Conservation (phyloP, 2,329 filamentous ascomycete species). For the Colletotrichum somersetense region DNA sequence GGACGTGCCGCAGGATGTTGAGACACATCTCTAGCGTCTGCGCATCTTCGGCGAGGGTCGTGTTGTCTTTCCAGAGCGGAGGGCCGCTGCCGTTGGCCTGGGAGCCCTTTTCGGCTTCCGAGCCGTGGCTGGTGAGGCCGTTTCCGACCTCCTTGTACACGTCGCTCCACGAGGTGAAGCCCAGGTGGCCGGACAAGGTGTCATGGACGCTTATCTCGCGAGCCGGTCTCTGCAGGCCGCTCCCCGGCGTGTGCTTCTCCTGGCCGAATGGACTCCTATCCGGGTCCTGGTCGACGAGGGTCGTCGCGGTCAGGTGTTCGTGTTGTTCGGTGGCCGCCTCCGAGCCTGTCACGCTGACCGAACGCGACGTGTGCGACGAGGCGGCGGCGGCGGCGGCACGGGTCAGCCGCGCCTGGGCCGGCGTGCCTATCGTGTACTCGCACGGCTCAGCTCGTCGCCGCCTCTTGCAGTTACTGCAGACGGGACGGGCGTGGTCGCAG, state of each 20-base stretch:
- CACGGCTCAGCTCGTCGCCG: constrained; percentile 50
- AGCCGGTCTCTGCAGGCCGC: not conserved
- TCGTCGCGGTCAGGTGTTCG: not conserved
- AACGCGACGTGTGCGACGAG: not conserved
- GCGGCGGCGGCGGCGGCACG: not conserved
- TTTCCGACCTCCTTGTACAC: constrained; percentile 57
- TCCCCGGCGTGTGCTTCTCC: not conserved
- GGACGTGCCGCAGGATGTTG: constrained; percentile 53
- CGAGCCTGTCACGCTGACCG: not conserved
- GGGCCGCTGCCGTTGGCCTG: constrained; percentile 50
- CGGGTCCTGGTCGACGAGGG: not conserved
- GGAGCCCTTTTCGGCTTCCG: not conserved
- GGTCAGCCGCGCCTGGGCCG: constrained; percentile 11
- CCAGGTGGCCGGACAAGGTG: constrained; percentile 54
- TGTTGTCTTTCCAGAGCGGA: constrained; percentile 5
- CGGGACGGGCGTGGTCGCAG: constrained; percentile 56
- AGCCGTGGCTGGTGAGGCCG: constrained; percentile 47
- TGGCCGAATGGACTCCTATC: not conserved
- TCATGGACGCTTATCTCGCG: not conserved
- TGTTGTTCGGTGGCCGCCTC: not conserved
- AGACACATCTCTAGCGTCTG: constrained; percentile 53
- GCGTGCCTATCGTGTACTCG: constrained; percentile 48
- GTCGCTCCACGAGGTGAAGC: constrained; percentile 58
- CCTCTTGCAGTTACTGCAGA: constrained; percentile 55
- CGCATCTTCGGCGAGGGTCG: constrained; percentile 18